phyloP scores from a whole-genome alignment of 352 stramenopile genomes.

The Phytophthora brassicae region DNA sequence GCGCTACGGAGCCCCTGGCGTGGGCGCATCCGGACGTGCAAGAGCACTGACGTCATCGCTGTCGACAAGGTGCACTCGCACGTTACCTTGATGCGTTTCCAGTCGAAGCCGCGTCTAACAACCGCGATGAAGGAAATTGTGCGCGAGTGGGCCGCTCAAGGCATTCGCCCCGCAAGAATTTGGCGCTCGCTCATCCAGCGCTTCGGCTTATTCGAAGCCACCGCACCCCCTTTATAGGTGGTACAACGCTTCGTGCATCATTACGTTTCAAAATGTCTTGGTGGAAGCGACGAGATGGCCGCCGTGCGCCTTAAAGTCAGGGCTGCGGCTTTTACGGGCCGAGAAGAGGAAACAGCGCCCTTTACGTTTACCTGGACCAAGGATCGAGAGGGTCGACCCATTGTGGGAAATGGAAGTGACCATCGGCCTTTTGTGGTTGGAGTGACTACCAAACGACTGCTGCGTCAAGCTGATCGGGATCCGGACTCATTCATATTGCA shows the following conservation, averaged over 20 bases:
- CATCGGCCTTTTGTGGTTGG: neutral
- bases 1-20: slow-evolving; percentile 4
- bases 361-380: neutral
- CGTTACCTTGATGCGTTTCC: neutral
- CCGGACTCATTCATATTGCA: slow-evolving; percentile 5
- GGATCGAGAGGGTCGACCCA: neutral
- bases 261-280: neutral
- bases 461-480: slow-evolving; percentile 3
- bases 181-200: slow-evolving; percentile 1
- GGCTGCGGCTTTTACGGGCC: neutral
- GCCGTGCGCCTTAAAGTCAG: neutral
- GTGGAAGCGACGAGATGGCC: neutral
- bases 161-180: neutral
- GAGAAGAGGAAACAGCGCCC: neutral
- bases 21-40: neutral
- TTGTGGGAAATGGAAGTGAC: neutral
- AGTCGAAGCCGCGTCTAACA: neutral
- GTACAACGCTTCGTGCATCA: slow-evolving; percentile 12
- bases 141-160: slow-evolving; percentile 9
- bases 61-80: neutral
- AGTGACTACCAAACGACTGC: neutral
- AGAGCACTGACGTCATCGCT: neutral
- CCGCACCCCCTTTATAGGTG: neutral
- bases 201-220: slow-evolving; percentile 1
- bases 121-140: neutral